A percentile compares a stretch with the other conserved stretches of the same genome.
phyloP scores from a whole-genome alignment of 2,329 filamentous ascomycete species.

The Paecilomyces fulvus region DNA sequence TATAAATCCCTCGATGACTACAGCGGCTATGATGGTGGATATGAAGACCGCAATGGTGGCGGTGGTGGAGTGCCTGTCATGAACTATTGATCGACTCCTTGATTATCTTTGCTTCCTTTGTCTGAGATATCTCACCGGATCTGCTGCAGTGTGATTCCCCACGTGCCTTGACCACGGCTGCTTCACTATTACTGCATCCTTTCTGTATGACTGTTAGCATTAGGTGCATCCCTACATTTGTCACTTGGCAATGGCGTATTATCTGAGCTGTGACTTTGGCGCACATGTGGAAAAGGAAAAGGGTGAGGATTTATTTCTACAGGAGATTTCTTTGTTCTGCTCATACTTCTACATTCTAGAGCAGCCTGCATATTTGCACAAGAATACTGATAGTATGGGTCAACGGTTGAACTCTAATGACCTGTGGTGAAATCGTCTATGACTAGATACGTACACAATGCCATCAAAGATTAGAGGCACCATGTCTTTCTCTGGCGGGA shows the following conservation, averaged over 20 bases:
- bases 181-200: not conserved
- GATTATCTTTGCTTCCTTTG: not conserved
- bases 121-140: not conserved
- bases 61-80: conserved; percentile 24
- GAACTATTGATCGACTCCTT: conserved; percentile 27
- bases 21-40: conserved; percentile 21
- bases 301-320: not conserved
- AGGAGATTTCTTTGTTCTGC: not conserved
- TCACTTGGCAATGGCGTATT: not conserved
- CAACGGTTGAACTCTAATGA: too few relatives aligned
- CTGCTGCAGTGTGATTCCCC: not conserved
- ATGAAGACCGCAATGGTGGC: conserved; percentile 21
- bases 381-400: too few relatives aligned
- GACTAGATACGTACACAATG: not conserved
- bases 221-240: not conserved
- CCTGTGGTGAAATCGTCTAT: too few relatives aligned
- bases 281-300: not conserved
- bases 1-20: conserved; percentile 63
- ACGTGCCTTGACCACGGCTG: not conserved
- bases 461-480: not conserved
- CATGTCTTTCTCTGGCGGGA: not conserved
- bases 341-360: not conserved
- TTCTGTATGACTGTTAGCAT: not conserved
- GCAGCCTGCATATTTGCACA: too few relatives aligned
- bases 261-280: not conserved